phyloP scores from a whole-genome alignment of 202 grass and related monocot genomes.

The Elaeis oleifera region DNA sequence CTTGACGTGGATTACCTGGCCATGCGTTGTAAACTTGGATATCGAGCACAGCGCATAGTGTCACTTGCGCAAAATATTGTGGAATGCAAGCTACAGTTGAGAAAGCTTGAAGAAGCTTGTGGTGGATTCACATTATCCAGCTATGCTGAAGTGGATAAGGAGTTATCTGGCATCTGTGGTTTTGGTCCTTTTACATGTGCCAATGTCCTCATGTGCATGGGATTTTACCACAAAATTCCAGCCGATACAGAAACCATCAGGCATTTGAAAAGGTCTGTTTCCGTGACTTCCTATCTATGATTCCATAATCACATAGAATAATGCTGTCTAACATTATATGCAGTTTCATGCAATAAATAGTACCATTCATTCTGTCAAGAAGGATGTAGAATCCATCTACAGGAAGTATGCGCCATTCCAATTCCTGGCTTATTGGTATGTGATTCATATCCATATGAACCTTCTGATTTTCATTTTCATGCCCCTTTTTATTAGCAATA shows the following conservation, averaged over 20 bases:
- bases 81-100: constrained; percentile 34
- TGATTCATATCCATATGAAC: neutral
- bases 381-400: constrained; percentile 46
- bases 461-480: neutral
- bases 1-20: constrained; percentile 44
- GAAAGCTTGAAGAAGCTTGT: constrained; percentile 47
- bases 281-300: neutral
- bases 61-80: constrained; percentile 54
- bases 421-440: constrained; percentile 82
- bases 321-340: constrained; percentile 16
- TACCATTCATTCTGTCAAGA: constrained; percentile 30
- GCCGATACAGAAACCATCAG: constrained; percentile 68
- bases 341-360: constrained; percentile 53
- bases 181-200: constrained; percentile 81
- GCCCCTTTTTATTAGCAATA: constrained; percentile 7
- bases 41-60: constrained; percentile 55
- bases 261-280: constrained; percentile 58
- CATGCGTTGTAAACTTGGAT: constrained; percentile 55
- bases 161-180: constrained; percentile 42
- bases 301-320: too few species aligned
- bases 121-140: constrained; percentile 22
- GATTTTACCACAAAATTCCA: constrained; percentile 64
- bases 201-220: constrained; percentile 88
- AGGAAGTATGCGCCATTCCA: constrained; percentile 67
- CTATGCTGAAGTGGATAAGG: constrained; percentile 39